Conservation (phyloP, 1,284 basidiomycete species). For the Trichosporon inkin region DNA sequence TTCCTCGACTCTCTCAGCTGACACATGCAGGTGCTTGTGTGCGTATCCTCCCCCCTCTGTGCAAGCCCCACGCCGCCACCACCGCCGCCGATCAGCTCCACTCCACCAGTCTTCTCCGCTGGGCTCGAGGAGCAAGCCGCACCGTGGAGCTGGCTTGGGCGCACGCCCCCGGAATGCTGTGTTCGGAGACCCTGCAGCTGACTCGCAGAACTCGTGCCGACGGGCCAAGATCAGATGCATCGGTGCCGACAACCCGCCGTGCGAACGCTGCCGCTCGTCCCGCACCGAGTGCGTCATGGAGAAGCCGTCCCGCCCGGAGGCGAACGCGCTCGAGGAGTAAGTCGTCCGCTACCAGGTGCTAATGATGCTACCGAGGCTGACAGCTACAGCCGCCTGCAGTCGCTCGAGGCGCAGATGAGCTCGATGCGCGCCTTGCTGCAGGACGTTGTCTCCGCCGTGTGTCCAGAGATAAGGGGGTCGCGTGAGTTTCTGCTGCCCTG, state of each 20-base stretch:
- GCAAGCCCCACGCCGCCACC: no score
- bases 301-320: slow-evolving; percentile 65
- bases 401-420: slow-evolving; percentile 69
- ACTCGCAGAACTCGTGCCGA: slow-evolving; percentile 26
- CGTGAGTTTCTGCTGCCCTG: not conserved
- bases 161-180: no score
- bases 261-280: slow-evolving; percentile 72
- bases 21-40: slow-evolving; percentile 14
- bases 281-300: slow-evolving; percentile 79
- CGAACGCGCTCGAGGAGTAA: slow-evolving; percentile 66
- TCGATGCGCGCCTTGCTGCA: slow-evolving; percentile 68
- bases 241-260: slow-evolving; percentile 77
- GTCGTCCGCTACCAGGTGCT: no score
- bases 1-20: not conserved
- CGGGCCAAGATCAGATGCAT: slow-evolving; percentile 55
- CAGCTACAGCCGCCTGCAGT: slow-evolving; percentile 67
- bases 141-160: no score
- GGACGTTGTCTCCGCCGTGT: slow-evolving; percentile 60
- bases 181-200: no score
- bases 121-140: no score
- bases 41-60: not conserved
- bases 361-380: no score
- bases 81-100: no score
- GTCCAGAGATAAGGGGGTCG: slow-evolving; percentile 3
- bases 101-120: no score